Percentiles rank a stretch among this genome's conserved stretches.
Evolutionary conservation across 768 basidiomycete genomes (phyloP).

Genomic region (Aureoboletus auriporus): DNA sequence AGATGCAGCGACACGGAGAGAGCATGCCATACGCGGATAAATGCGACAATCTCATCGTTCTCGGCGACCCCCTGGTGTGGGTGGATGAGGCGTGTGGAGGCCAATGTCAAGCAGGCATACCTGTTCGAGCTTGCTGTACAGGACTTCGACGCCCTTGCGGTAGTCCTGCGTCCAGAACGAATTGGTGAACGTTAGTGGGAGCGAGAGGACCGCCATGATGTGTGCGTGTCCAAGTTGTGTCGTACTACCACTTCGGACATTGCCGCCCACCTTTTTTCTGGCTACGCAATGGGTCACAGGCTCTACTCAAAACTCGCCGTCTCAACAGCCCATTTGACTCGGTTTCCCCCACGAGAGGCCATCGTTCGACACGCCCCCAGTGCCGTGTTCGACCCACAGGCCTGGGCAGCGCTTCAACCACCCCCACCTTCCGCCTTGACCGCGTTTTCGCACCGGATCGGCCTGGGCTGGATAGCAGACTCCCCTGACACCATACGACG

Average conservation of each 20-base stretch:
- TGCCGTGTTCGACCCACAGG: conserved; percentile 56
- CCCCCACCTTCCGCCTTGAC: conserved; percentile 67
- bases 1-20: neutral
- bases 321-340: conserved; percentile 48
- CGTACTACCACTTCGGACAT: conserved; percentile 16
- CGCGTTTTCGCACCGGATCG: conserved; percentile 75
- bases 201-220: conserved; percentile 80
- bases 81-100: conserved; percentile 12
- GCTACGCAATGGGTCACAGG: conserved; percentile 47
- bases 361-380: conserved; percentile 32
- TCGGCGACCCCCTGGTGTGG: conserved; percentile 66
- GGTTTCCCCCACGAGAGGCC: conserved; percentile 62
- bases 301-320: conserved; percentile 48
- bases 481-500: conserved; percentile 58
- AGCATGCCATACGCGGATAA: conserved; percentile 66
- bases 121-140: conserved; percentile 76
- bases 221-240: conserved; percentile 12
- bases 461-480: conserved; percentile 55
- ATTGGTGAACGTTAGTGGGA: conserved; percentile 86
- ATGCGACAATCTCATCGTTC: conserved; percentile 77
- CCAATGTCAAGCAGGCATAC: conserved; percentile 33
- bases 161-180: conserved; percentile 97
- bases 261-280: conserved; percentile 29
- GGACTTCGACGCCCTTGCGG: conserved; percentile 72
- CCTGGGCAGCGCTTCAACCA: conserved; percentile 70